Evolutionary conservation across 768 basidiomycete genomes (phyloP).

Genomic region (Sporobolomyces phaffii): DNA sequence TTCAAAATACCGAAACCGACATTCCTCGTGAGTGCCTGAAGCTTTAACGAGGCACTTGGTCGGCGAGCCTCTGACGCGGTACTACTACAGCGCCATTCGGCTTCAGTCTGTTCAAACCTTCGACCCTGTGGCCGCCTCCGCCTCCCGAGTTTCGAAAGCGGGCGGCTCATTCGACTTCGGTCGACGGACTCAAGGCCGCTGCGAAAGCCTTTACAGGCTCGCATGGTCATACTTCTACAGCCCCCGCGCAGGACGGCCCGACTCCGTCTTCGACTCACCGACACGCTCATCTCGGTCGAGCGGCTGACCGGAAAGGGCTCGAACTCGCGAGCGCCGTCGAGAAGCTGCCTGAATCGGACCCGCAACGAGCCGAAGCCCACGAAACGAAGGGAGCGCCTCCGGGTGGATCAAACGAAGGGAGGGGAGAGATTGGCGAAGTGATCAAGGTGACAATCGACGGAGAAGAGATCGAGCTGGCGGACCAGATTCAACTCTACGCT

Average conservation of each 20-base stretch:
- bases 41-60: background rate
- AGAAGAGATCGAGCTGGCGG: conserved; percentile 44
- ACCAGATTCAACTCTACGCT: conserved; percentile 71
- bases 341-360: conserved; percentile 3
- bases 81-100: conserved; percentile 44
- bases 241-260: no score
- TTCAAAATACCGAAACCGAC: conserved; percentile 73
- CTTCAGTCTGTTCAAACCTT: conserved; percentile 48
- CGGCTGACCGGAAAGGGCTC: conserved; percentile 21
- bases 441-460: conserved; percentile 45
- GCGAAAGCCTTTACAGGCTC: conserved; percentile 6
- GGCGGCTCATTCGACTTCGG: conserved; percentile 24
- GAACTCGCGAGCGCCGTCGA: conserved; percentile 20
- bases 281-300: background rate
- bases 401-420: background rate
- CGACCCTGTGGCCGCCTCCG: conserved; percentile 48
- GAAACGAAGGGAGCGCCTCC: background rate
- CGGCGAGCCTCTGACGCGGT: background rate
- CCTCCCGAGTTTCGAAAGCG: conserved; percentile 45
- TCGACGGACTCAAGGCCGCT: conserved; percentile 25
- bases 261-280: background rate
- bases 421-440: conserved; percentile 24
- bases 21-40: conserved; percentile 39
- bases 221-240: background rate
- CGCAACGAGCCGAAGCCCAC: conserved; percentile 15